Base-by-base conservation (phyloP, 2,329 filamentous ascomycete species). In the Colletotrichum paranaense region DNA sequence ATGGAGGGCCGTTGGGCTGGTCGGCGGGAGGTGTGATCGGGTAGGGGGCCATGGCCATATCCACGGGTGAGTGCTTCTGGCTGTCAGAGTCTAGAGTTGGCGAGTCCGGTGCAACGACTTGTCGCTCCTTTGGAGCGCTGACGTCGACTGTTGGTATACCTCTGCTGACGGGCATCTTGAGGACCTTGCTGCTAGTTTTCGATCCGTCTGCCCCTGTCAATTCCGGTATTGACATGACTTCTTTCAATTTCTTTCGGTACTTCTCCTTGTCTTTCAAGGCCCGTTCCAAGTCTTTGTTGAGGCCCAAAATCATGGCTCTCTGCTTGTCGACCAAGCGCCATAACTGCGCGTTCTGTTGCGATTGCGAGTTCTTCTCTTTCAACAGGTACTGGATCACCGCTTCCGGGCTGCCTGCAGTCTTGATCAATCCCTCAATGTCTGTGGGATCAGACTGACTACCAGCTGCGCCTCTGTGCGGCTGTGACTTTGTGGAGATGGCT, bases 261-360 rank as follows among this genome's bases (percentile, higher is more conserved):
- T 93, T 93, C 76, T 98, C 96, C 83, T 98, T 98, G 77, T 98
- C 97, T 81, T 97, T 97, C 76, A 98, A 83, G 1, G 95, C 92
- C 65, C 94, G 91, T 82, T 98, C 96, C 14, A 99, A 86, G 80
- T 99, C 97, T 82, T 97, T 97, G 80, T 98, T 98, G 75, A 99
- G 87, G 8, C 95, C 96, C 24, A 98, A 84, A 67, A 99, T 95
- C 92, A 99, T 95, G 19, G 95, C 92, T 75, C 96, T 90, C 82
- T 99, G 97, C 85, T 99, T 98, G 82, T 98, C 96, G 62, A 99
- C 95, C 59, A 99, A 85, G 63, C 95, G 92, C 97, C 97, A 99
- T 78, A 99, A 85, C 81, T 99, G 96, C 22, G 92, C 88, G 80
- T 98, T 98, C 80, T 98, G 97, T 77, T 94, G 93, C 5, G 94